A percentile compares a stretch with the other conserved stretches of the same genome.
These are phyloP conservation scores for Boletales sp. DNA, from an alignment of 768 basidiomycete species.

Conservation along the genomic window DNA sequence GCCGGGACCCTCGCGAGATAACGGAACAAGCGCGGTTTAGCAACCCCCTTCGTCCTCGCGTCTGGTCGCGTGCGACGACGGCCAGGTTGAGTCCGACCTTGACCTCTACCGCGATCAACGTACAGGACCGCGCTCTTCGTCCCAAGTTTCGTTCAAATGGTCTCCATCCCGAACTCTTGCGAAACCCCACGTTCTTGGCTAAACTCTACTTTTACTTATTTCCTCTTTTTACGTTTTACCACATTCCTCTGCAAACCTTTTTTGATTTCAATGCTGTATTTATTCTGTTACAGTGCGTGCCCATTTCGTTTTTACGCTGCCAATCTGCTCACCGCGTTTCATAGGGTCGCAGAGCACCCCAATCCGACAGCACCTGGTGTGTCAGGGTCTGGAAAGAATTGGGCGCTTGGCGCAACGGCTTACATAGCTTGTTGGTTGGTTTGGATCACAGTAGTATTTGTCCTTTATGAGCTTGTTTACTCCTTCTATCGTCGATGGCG, in stretches of 20 bases:
- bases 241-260: constrained; percentile 74
- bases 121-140: constrained; percentile 37
- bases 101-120: constrained; percentile 36
- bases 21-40: constrained; percentile 48
- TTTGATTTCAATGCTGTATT: constrained; percentile 89
- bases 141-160: constrained; percentile 67
- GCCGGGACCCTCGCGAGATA: constrained; percentile 44
- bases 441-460: constrained; percentile 68
- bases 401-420: constrained; percentile 79
- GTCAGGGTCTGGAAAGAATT: constrained; percentile 69
- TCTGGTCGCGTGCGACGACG: constrained; percentile 58
- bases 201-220: constrained; percentile 65
- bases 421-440: constrained; percentile 79
- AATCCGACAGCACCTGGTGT: constrained; percentile 66
- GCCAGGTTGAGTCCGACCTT: constrained; percentile 42
- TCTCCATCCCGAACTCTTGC: constrained; percentile 65
- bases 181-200: constrained; percentile 52
- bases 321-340: constrained; percentile 8
- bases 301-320: background rate
- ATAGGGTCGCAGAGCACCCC: constrained; percentile 72
- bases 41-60: constrained; percentile 41
- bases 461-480: constrained; percentile 76
- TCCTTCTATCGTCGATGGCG: constrained; percentile 76
- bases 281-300: constrained; percentile 76
- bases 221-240: constrained; percentile 68